Percentiles rank a stretch among this genome's conserved stretches.
phyloP scores from a whole-genome alignment of 179 eudicot species.

The Silene coronaria region DNA sequence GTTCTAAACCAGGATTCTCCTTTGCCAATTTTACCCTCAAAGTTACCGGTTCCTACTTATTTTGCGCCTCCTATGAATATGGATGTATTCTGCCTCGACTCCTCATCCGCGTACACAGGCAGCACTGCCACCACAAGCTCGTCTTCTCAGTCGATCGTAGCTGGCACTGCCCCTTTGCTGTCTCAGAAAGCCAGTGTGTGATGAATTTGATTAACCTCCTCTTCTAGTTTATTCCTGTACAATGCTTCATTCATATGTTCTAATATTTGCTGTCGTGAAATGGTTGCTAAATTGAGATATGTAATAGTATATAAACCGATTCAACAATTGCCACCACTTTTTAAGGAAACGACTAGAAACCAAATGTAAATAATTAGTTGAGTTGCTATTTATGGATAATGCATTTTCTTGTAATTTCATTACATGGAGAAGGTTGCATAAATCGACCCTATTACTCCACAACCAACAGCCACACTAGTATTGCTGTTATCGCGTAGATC shows the following conservation, averaged over 20 bases:
- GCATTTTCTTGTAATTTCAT: not conserved
- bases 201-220: not conserved
- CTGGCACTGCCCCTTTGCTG: conserved; percentile 20
- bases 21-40: conserved; percentile 27
- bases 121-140: conserved; percentile 12
- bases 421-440: not conserved
- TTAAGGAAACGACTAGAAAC: too few relatives aligned
- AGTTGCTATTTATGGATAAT: not conserved
- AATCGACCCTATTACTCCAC: too few relatives aligned
- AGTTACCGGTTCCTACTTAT: conserved; percentile 26
- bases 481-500: not conserved
- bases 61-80: conserved; percentile 20
- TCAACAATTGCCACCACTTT: too few relatives aligned
- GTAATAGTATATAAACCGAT: too few relatives aligned
- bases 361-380: too few relatives aligned
- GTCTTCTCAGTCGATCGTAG: conserved; percentile 11
- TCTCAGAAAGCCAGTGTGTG: conserved; percentile 5
- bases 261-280: not conserved
- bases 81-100: not conserved
- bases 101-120: not conserved
- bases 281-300: too few relatives aligned
- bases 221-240: not conserved
- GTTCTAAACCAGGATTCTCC: conserved; percentile 28
- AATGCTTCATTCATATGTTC: too few relatives aligned
- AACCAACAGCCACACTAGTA: not conserved